Conservation (phyloP, 306 rosid species). For the Cicer cuneatum region DNA sequence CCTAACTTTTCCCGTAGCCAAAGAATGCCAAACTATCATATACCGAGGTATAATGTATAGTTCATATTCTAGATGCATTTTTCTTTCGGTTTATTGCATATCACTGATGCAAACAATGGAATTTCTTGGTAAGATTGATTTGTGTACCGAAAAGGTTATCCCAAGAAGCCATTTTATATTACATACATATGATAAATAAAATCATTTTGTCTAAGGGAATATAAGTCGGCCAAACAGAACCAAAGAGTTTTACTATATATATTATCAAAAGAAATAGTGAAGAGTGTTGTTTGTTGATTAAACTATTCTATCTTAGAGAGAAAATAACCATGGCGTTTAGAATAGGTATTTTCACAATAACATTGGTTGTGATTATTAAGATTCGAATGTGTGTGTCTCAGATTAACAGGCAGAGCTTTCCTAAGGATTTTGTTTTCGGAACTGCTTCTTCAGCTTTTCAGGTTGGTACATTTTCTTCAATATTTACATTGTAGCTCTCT, state of each 20-base stretch:
- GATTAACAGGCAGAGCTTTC: conserved; percentile 67
- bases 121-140: conserved; percentile 3
- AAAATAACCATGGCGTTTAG: conserved; percentile 45
- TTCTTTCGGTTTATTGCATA: background rate
- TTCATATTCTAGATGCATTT: too few species aligned
- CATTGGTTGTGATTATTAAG: conserved; percentile 38
- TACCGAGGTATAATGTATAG: too few species aligned
- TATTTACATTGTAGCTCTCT: background rate
- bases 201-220: background rate
- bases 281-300: background rate
- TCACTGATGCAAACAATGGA: conserved; percentile 21
- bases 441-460: conserved; percentile 91
- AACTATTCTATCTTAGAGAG: background rate
- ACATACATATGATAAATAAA: too few species aligned
- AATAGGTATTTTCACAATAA: conserved; percentile 39
- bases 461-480: conserved; percentile 47
- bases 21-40: too few species aligned
- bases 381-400: conserved; percentile 54
- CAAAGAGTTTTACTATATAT: conserved; percentile 1
- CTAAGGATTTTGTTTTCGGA: conserved; percentile 80
- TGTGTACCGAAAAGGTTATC: background rate
- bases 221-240: conserved; percentile 34
- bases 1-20: background rate
- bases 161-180: background rate
- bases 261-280: conserved; percentile 10